phyloP scores from a whole-genome alignment of 1,139 yeast species.

The Yamadazyma membranifaciens region DNA sequence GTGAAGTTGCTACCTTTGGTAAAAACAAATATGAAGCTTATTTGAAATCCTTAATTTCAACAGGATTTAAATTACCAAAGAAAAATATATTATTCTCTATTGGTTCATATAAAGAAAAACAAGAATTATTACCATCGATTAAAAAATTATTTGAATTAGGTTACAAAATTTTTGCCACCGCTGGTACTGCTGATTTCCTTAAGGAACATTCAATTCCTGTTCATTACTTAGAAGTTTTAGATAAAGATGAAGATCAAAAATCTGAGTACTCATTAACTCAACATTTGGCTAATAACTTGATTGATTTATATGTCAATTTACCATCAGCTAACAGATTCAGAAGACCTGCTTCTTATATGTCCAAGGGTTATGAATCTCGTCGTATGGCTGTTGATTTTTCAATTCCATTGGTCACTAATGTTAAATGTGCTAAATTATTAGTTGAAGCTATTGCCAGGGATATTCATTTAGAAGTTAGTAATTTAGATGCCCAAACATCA shows the following conservation, averaged over 20 bases:
- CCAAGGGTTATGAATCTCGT: constrained; percentile 97
- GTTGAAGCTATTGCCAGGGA: constrained; percentile 87
- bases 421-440: constrained; percentile 92
- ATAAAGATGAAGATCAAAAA: constrained; percentile 73
- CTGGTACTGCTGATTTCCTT: constrained; percentile 98
- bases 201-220: constrained; percentile 94
- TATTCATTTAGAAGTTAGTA: constrained; percentile 64
- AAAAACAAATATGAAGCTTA: constrained; percentile 96
- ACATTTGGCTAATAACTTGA: constrained; percentile 94
- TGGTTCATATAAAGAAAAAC: constrained; percentile 98
- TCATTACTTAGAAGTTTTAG: constrained; percentile 87
- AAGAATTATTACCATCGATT: constrained; percentile 87
- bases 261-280: constrained; percentile 93
- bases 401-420: constrained; percentile 96
- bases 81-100: constrained; percentile 90
- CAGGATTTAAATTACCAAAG: constrained; percentile 94
- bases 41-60: constrained; percentile 87
- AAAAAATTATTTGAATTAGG: constrained; percentile 80
- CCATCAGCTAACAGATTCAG: constrained; percentile 97
- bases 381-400: constrained; percentile 99
- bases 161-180: constrained; percentile 90
- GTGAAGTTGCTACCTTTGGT: constrained; percentile 98
- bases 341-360: constrained; percentile 97
- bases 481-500: constrained; percentile 87
- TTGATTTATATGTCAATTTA: constrained; percentile 92